These are phyloP conservation scores for Colletotrichum tanaceti DNA, from an alignment of 2,329 filamentous ascomycete species.

Conservation along the genomic window DNA sequence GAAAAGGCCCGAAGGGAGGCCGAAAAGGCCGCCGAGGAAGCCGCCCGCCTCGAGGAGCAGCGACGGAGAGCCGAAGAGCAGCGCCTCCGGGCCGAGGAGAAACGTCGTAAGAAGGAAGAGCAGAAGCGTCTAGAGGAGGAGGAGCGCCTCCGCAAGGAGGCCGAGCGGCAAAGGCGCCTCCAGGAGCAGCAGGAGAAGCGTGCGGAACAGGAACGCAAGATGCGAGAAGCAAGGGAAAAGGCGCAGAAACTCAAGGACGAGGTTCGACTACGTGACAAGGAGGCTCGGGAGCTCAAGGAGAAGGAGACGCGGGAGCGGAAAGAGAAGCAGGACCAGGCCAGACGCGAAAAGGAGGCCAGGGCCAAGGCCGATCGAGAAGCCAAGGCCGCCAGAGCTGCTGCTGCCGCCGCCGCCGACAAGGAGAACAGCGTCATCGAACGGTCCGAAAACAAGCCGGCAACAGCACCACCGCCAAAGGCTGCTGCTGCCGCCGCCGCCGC, in stretches of 20 bases:
- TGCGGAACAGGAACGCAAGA: conserved; percentile 86
- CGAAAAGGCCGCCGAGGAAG: conserved; percentile 89
- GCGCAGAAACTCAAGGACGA: conserved; percentile 90
- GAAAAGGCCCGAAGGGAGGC: conserved; percentile 89
- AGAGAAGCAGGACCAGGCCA: conserved; percentile 69
- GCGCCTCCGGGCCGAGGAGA: conserved; percentile 85
- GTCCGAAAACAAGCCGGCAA: conserved; percentile 46
- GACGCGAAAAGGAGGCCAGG: conserved; percentile 64
- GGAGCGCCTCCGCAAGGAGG: conserved; percentile 84
- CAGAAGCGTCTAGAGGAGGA: conserved; percentile 93
- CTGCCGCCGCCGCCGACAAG: conserved; percentile 47
- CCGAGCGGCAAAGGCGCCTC: conserved; percentile 80
- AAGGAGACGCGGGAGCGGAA: conserved; percentile 68
- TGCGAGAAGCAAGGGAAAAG: conserved; percentile 67
- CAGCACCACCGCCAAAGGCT: conserved; percentile 53
- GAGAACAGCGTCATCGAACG: conserved; percentile 52
- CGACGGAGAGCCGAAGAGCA: conserved; percentile 84
- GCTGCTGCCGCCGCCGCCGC: conserved; percentile 50
- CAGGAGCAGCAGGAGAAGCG: conserved; percentile 89
- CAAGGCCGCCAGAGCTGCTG: conserved; percentile 41
- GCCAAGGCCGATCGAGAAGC: conserved; percentile 49
- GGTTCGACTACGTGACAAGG: conserved; percentile 81
- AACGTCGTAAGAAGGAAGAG: conserved; percentile 88
- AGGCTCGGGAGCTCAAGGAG: conserved; percentile 76
- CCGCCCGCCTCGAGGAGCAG: conserved; percentile 79